A percentile compares a stretch with the other conserved stretches of the same genome.
These are phyloP conservation scores for Trifolium subterraneum DNA, from an alignment of 306 rosid genomes.

Conservation along the genomic window DNA sequence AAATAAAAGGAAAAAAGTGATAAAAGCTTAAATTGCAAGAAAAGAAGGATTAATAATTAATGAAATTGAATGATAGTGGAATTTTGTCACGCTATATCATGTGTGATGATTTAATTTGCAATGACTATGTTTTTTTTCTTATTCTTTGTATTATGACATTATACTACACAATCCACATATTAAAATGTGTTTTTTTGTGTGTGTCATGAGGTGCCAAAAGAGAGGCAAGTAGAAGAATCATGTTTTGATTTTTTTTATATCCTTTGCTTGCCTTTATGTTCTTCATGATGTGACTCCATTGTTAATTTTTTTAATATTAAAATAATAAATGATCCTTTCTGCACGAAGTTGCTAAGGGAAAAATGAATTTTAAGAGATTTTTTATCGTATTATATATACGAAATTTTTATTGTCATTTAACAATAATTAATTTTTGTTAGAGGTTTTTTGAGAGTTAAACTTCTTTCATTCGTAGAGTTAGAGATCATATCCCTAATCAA, in stretches of 20 bases:
- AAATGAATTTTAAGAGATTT: not conserved
- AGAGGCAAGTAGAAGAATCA: conserved; percentile 35
- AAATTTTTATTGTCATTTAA: no score
- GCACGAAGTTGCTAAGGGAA: conserved; percentile 13
- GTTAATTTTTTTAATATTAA: not conserved
- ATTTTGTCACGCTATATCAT: conserved; percentile 45
- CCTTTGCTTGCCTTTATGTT: conserved; percentile 1
- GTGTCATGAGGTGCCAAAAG: conserved; percentile 36
- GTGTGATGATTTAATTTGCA: conserved; percentile 55
- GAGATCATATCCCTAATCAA: no score
- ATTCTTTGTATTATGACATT: conserved; percentile 40
- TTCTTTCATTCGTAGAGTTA: no score
- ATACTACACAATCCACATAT: not conserved
- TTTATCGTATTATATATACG: no score
- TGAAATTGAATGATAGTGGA: conserved; percentile 45
- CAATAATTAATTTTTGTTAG: no score
- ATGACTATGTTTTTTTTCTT: conserved; percentile 49
- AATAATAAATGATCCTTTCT: conserved; percentile 11
- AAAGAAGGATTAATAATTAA: conserved; percentile 43
- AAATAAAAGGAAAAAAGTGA: not conserved
- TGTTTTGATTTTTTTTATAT: conserved; percentile 5
- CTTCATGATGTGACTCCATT: conserved; percentile 30
- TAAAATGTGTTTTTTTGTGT: conserved; percentile 12
- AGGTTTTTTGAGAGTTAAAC: no score
- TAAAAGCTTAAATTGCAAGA: conserved; percentile 65